Evolutionary conservation across 2,329 filamentous ascomycete genomes (phyloP).

Genomic region (Fusarium xylarioides): DNA sequence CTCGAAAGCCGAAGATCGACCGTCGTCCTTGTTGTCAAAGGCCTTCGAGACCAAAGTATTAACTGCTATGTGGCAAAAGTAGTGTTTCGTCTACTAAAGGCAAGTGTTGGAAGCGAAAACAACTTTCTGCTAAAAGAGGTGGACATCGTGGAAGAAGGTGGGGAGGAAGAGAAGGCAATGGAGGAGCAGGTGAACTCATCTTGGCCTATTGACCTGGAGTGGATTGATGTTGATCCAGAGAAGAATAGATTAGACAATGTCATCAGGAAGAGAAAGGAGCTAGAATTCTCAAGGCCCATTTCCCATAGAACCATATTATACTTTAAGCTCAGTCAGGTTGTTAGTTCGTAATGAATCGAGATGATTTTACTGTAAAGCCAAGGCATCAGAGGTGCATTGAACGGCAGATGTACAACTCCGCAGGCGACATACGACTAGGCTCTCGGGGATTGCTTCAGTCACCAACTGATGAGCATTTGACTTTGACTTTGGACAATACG

Average conservation of each 20-base stretch:
- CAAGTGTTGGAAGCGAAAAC: not conserved
- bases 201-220: not conserved
- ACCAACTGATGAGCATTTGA: no score
- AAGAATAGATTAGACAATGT: not conserved
- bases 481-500: no score
- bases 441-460: no score
- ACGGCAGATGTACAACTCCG: no score
- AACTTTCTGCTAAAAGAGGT: accelerated
- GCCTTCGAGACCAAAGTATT: not conserved
- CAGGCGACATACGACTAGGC: no score
- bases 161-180: not conserved
- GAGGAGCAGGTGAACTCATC: not conserved
- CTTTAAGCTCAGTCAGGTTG: no score
- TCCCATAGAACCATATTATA: no score
- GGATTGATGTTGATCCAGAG: not conserved
- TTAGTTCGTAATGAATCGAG: no score
- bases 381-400: no score
- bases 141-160: not conserved
- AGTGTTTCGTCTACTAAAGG: not conserved
- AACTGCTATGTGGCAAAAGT: not conserved
- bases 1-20: not conserved
- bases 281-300: no score
- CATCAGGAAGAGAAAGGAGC: not conserved
- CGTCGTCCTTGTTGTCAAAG: not conserved
- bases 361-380: no score